Conservation (phyloP, 306 rosid species). For the Astragalus glycyphyllos region DNA sequence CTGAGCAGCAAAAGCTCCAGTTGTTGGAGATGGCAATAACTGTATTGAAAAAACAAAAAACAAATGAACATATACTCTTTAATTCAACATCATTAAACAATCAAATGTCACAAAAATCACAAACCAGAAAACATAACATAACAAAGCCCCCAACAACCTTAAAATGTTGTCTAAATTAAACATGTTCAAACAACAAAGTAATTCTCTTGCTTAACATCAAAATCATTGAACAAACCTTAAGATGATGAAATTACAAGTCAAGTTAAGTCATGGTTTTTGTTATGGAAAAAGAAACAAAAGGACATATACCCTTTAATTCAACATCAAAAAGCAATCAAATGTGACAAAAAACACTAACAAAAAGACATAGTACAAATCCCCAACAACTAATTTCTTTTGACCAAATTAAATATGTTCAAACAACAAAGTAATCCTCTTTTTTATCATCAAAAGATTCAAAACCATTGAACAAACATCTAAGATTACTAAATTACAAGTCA, state of each 20-base stretch:
- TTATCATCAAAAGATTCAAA: constrained; percentile 15
- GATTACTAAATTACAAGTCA: constrained; percentile 21
- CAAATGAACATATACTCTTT: background rate
- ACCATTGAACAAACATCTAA: constrained; percentile 9
- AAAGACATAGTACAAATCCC: background rate
- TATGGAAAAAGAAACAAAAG: background rate
- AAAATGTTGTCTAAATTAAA: background rate
- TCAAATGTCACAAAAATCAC: background rate
- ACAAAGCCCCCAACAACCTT: background rate
- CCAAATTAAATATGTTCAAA: background rate
- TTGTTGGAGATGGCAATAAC: constrained; percentile 92
- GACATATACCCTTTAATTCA: constrained; percentile 15
- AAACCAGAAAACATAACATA: background rate
- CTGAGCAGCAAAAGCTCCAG: constrained; percentile 73
- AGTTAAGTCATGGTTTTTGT: too few species aligned
- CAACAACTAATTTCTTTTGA: background rate
- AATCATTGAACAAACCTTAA: constrained; percentile 4
- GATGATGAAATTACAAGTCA: constrained; percentile 12
- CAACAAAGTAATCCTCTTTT: background rate
- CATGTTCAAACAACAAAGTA: background rate
- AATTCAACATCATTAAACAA: background rate
- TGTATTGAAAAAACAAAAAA: constrained; percentile 21
- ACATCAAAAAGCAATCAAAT: background rate
- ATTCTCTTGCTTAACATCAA: constrained; percentile 5
- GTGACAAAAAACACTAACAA: constrained; percentile 17